Evolutionary conservation across 495 filamentous ascomycete genomes (phyloP).

Genomic region (Peziza echinospora): DNA sequence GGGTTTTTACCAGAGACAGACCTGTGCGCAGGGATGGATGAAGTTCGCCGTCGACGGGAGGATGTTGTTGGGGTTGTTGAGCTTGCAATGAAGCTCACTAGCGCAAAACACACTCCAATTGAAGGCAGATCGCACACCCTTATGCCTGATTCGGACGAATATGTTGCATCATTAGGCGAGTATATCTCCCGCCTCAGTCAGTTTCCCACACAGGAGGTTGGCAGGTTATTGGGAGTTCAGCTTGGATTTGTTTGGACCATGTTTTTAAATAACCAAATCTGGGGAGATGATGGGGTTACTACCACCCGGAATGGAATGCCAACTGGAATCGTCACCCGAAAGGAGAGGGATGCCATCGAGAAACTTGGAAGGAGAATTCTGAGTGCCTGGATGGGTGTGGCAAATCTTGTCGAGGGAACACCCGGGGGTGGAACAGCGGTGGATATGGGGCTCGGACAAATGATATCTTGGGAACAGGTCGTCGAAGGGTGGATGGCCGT

Average conservation of each 20-base stretch:
- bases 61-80: constrained; percentile 2
- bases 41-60: constrained; percentile 3
- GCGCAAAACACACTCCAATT: background rate
- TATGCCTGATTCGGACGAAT: too few relatives aligned
- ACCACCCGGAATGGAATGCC: too few relatives aligned
- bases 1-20: constrained; percentile 12
- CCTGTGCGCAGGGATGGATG: constrained; percentile 14
- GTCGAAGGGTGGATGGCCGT: too few relatives aligned
- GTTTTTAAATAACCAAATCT: background rate
- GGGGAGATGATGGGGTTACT: too few relatives aligned
- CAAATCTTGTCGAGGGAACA: too few relatives aligned
- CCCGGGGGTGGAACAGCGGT: too few relatives aligned
- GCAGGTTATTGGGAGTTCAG: background rate
- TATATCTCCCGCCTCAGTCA: background rate
- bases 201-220: background rate
- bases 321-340: background rate
- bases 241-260: background rate
- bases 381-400: background rate
- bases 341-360: background rate
- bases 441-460: too few relatives aligned
- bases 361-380: background rate
- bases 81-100: constrained; percentile 3
- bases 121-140: background rate
- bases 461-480: too few relatives aligned
- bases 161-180: background rate